Conservation (phyloP, 257 asterid species). For the Gentiana macrophylla region DNA sequence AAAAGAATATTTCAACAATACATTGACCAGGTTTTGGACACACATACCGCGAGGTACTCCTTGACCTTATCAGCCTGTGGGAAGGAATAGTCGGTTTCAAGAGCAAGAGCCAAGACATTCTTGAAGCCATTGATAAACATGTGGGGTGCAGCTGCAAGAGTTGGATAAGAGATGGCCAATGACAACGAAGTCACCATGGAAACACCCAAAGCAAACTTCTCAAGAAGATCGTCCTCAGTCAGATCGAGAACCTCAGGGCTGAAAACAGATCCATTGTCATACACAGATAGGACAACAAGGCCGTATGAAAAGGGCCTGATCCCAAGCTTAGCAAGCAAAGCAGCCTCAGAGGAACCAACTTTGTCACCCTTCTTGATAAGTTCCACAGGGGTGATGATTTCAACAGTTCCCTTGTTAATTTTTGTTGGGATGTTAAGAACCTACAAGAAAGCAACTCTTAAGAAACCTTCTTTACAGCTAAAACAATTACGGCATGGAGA, state of each 20-base stretch:
- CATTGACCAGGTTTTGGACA: no score
- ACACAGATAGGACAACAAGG: slow-evolving; percentile 51
- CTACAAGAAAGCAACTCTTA: slow-evolving; percentile 12
- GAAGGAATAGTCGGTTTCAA: slow-evolving; percentile 74
- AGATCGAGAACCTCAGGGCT: slow-evolving; percentile 80
- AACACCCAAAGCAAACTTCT: slow-evolving; percentile 67
- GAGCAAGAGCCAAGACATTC: slow-evolving; percentile 62
- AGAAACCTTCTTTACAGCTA: not conserved
- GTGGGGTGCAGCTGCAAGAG: slow-evolving; percentile 88
- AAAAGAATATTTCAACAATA: not conserved
- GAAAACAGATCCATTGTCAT: slow-evolving; percentile 85
- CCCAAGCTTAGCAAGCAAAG: slow-evolving; percentile 82
- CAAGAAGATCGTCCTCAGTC: slow-evolving; percentile 76
- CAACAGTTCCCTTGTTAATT: slow-evolving; percentile 98
- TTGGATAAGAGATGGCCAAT: slow-evolving; percentile 71
- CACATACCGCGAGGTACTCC: slow-evolving; percentile 66
- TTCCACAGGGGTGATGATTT: slow-evolving; percentile 93
- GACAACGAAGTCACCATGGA: slow-evolving; percentile 66
- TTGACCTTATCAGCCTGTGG: slow-evolving; percentile 82
- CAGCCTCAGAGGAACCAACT: slow-evolving; percentile 98
- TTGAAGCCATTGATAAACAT: slow-evolving; percentile 80
- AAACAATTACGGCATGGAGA: no score
- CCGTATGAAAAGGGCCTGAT: slow-evolving; percentile 94
- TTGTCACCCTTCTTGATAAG: slow-evolving; percentile 93
- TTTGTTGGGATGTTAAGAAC: slow-evolving; percentile 93